Evolutionary conservation across 2,329 filamentous ascomycete genomes (phyloP), one percentile per base, ranked within the genome.

Genomic region (Xylaria sp.): DNA sequence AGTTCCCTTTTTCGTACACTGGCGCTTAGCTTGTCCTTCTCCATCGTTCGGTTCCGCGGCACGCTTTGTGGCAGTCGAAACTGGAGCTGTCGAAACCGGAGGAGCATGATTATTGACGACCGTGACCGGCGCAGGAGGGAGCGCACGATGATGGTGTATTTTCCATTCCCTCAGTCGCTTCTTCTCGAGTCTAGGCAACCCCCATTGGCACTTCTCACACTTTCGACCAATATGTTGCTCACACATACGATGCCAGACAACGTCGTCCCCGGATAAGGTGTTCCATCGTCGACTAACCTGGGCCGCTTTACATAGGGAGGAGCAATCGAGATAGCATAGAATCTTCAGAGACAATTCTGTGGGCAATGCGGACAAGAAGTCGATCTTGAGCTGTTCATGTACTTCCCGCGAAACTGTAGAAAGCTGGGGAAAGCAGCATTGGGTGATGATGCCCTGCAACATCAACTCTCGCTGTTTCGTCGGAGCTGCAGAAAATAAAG

Each of bases 191-290:
- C 97, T 82, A 17, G 96, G 96, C 68, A 99, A 81, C 2, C 96
- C 96, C 93, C 94, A 98, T 27, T 96, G 95, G 78, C 96, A 99
- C 78, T 98, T 95, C 80, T 88, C 92, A 78, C 92, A 94, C 77
- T 93, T 94, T 69, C 91, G 85, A 75, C 93, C 91, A 71, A 94
- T 94, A 77, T 94, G 92, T 77, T 94, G 92, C 65, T 97, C 94
- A 78, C 96, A 99, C 94, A 98, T 98, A 71, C 91, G 92, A 78
- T 98, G 93, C 96, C 96, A 99, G 3, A 99, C 95, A 8, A 97
- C 92, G 79, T 99, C 95, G 77, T 98, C 95, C 75, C 98, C 96
- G n/a, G 96, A 95, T 48, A 99, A 83, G 65, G 88, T 88, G 70
- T 93, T 88, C 96, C 96, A 99, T 74, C 91, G 87, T 67, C 90